phyloP scores from a whole-genome alignment of 805 yeast genomes.

The Candida nonsorbophila region DNA sequence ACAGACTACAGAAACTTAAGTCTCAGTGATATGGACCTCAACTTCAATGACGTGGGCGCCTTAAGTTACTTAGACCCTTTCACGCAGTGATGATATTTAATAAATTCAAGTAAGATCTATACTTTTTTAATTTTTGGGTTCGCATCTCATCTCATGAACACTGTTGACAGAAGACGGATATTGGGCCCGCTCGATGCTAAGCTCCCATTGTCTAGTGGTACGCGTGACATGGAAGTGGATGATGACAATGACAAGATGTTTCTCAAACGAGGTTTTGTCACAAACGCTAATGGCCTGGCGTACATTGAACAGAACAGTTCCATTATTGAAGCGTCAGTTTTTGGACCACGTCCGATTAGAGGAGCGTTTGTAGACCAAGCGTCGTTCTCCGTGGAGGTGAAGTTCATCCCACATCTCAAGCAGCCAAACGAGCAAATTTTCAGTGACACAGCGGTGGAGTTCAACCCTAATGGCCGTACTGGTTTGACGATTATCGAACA shows the following conservation, averaged over 20 bases:
- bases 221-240: slow-evolving; percentile 8
- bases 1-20: no score
- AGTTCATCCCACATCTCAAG: slow-evolving; percentile 44
- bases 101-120: no score
- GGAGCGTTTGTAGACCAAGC: slow-evolving; percentile 69
- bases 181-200: slow-evolving; percentile 72
- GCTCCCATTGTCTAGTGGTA: slow-evolving; percentile 17
- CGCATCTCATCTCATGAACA: slow-evolving; percentile 23
- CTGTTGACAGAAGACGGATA: slow-evolving; percentile 76
- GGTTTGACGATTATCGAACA: slow-evolving; percentile 38
- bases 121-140: no score
- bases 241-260: slow-evolving; percentile 40
- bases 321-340: slow-evolving; percentile 63
- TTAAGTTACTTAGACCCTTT: no score
- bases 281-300: slow-evolving; percentile 78
- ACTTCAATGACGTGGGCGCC: no score
- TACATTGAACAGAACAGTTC: slow-evolving; percentile 64
- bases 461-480: slow-evolving; percentile 19
- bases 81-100: no score
- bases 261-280: slow-evolving; percentile 58
- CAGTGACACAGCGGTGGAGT: slow-evolving; percentile 12
- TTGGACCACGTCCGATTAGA: slow-evolving; percentile 85
- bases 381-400: slow-evolving; percentile 55
- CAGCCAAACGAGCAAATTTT: slow-evolving; percentile 33
- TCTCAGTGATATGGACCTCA: no score